These are phyloP conservation scores for Pyricularia sp. DNA, from an alignment of 2,329 filamentous ascomycete species.

Conservation along the genomic window DNA sequence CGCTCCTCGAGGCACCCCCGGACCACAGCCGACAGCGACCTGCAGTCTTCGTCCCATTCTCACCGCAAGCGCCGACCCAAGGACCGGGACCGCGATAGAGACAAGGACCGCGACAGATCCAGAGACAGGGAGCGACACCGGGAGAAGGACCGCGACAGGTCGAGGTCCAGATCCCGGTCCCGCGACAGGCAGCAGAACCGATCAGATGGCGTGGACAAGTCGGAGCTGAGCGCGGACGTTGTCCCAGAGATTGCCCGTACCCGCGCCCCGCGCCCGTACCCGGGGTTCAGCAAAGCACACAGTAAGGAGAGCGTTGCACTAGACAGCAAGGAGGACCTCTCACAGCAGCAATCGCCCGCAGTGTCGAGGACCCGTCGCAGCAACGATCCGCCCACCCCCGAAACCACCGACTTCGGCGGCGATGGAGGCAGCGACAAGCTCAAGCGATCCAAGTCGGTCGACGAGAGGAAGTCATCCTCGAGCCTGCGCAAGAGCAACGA, in stretches of 20 bases:
- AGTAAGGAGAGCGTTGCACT: constrained; percentile 80
- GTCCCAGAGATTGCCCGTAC: constrained; percentile 36
- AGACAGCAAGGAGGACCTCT: constrained; percentile 47
- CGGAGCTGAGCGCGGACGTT: constrained; percentile 24
- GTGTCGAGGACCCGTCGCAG: constrained; percentile 22
- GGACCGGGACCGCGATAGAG: constrained; percentile 17
- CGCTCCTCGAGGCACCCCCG: constrained; percentile 27
- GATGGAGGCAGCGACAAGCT: constrained; percentile 23
- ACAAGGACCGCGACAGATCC: constrained; percentile 12
- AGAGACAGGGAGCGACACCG: constrained; percentile 11
- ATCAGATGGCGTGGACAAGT: constrained; percentile 6
- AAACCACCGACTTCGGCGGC: constrained; percentile 59
- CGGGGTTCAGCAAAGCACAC: constrained; percentile 79
- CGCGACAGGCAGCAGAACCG: constrained; percentile 5
- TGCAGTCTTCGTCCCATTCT: constrained; percentile 22
- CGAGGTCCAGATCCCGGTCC: not conserved
- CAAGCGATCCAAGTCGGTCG: constrained; percentile 37
- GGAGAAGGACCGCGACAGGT: constrained; percentile 8
- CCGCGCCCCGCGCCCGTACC: constrained; percentile 58
- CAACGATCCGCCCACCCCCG: constrained; percentile 53
- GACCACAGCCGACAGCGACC: constrained; percentile 27
- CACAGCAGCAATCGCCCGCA: constrained; percentile 16
- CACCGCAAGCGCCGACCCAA: constrained; percentile 22
- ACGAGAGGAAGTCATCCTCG: constrained; percentile 26
- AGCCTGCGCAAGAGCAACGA: constrained; percentile 29